Base-by-base conservation (phyloP, 768 basidiomycete genomes). In the Panellus pusillus region DNA sequence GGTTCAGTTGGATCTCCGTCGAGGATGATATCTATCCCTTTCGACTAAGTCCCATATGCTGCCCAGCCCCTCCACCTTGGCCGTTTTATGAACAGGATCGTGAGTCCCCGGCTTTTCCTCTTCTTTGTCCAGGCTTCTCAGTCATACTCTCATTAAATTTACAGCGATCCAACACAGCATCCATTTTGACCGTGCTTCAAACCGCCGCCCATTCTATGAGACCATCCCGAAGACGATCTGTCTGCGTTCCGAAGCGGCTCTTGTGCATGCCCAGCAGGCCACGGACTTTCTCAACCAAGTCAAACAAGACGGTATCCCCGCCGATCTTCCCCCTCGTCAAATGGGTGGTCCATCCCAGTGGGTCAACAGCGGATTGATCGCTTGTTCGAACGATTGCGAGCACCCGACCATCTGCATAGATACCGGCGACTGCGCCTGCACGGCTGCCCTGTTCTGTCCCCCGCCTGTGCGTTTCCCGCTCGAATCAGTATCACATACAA, bases 31-130 rank as follows among this genome's bases (percentile, higher is more conserved):
- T 47, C 19, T 47, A 47, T 39, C 37, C 47, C 24, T 47, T 47
- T 27, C 47, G 47, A n/a, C 47, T 47, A 5, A 47, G 13, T 18
- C 47, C 47, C 7, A 47, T 39, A 47, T 47, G 47, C 15, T 47
- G 47, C 15, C 47, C 47, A 9, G 35, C 47, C 13, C 36, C 47
- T 15, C 47, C 47, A 15, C 47, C 47, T 20, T 39, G 35, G 47
- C 47, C 47, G n/a, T 47, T 47, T n/a, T 47, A 47, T 28, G 47
- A 47, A 15, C 47, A 47, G 37, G 47, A 47, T 27, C 47, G 47
- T 47, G 3, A 47, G 47, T 39, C 24, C 24, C 24, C 31, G 15
- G 27, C 38, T 19, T 39, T 3, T 19, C 13, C 14, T 27, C 24
- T 24, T 24, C 24, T 6, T 24, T 24, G 24, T 24, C 2, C 24